Conservation (phyloP, 495 filamentous ascomycete genomes). For the Talaromyces trachyspermus region DNA sequence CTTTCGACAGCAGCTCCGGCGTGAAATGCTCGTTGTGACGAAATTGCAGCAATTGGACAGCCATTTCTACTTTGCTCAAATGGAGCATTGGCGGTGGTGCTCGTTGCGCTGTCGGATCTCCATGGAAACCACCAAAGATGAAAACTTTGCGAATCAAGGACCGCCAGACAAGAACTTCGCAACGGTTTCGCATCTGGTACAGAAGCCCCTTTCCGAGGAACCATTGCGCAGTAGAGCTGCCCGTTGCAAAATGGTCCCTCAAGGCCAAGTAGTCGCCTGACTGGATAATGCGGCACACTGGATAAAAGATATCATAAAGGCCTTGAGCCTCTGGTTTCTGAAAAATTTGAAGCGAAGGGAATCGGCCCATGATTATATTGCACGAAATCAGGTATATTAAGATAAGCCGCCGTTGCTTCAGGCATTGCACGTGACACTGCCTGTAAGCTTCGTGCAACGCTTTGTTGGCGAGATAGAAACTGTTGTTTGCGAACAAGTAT, state of each 20-base stretch:
- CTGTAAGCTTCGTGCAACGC: conserved; percentile 73
- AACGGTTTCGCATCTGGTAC: conserved; percentile 61
- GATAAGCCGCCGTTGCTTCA: conserved; percentile 68
- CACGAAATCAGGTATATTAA: conserved; percentile 77
- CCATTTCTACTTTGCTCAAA: conserved; percentile 31
- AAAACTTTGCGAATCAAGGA: conserved; percentile 74
- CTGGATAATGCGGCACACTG: conserved; percentile 64
- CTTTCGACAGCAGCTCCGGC: conserved; percentile 4
- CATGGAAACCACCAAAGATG: conserved; percentile 48
- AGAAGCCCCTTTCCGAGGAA: conserved; percentile 70
- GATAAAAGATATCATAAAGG: conserved; percentile 64
- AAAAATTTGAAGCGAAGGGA: conserved; percentile 61
- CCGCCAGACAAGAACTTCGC: conserved; percentile 78
- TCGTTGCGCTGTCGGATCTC: conserved; percentile 36
- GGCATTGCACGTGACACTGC: conserved; percentile 60
- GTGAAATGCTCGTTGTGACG: conserved; percentile 15
- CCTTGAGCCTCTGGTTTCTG: conserved; percentile 62
- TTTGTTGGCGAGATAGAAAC: conserved; percentile 67
- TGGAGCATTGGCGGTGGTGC: conserved; percentile 39
- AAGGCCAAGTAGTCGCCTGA: conserved; percentile 75
- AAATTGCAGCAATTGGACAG: conserved; percentile 32
- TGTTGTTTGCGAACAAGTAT: conserved; percentile 73
- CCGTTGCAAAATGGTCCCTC: conserved; percentile 52
- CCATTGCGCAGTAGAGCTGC: conserved; percentile 50
- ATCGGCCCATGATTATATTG: conserved; percentile 79